phyloP scores from a whole-genome alignment of 805 yeast species.

The Tetrapisispora taiwanensis region DNA sequence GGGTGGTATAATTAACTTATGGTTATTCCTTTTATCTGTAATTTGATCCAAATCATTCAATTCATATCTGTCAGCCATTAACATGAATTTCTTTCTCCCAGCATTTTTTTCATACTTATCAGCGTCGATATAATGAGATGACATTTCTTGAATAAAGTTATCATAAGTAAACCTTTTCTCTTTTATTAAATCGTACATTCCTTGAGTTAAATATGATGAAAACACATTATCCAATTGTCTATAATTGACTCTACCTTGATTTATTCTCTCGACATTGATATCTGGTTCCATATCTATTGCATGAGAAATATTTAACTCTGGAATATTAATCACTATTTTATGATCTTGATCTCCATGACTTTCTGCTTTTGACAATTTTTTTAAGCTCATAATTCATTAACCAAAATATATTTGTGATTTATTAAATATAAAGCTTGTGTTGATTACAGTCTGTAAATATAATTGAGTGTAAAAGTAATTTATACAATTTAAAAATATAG shows the following conservation, averaged over 20 bases:
- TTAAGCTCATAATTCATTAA: neutral
- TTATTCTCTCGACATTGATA: constrained; percentile 12
- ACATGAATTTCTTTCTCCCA: constrained; percentile 15
- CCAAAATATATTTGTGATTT: no score
- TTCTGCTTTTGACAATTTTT: neutral
- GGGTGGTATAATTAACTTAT: constrained; percentile 24
- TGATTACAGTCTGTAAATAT: no score
- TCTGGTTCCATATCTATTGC: constrained; percentile 9
- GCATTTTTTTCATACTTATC: constrained; percentile 3
- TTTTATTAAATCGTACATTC: constrained; percentile 18
- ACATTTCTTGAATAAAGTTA: constrained; percentile 7
- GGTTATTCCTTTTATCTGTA: constrained; percentile 16
- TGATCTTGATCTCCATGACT: neutral
- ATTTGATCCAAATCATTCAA: constrained; percentile 12
- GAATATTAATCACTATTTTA: neutral
- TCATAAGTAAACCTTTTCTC: constrained; percentile 15
- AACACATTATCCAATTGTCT: constrained; percentile 13
- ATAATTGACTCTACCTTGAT: constrained; percentile 19
- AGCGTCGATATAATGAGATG: neutral
- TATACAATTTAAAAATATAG: no score
- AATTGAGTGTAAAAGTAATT: no score
- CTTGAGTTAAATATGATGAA: constrained; percentile 22
- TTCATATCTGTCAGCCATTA: constrained; percentile 19
- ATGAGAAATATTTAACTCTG: constrained; percentile 12
- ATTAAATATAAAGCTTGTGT: no score